A percentile compares a stretch with the other conserved stretches of the same genome.
Conservation (phyloP, 768 basidiomycete genomes). For the Boletus rubropictus region DNA sequence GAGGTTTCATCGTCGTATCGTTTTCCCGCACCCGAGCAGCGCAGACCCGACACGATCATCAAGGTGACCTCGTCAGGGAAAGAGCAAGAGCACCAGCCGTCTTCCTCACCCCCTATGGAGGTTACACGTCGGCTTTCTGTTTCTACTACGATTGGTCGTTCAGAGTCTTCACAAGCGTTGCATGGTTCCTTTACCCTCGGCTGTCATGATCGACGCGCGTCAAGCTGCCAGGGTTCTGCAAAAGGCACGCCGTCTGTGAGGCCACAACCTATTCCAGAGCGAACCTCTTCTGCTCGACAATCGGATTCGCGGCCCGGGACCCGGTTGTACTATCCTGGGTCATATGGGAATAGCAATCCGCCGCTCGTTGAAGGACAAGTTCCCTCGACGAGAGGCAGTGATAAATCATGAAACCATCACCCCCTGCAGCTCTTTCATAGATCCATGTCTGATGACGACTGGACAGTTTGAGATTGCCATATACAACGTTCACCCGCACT, state of each 20-base stretch:
- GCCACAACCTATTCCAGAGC: conserved; percentile 17
- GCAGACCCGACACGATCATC: conserved; percentile 32
- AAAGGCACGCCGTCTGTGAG: conserved; percentile 21
- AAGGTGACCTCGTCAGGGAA: conserved; percentile 39
- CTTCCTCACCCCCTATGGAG: conserved; percentile 46
- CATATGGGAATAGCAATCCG: conserved; percentile 16
- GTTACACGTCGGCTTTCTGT: conserved; percentile 43
- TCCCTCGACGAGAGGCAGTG: conserved; percentile 16
- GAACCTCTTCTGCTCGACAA: conserved; percentile 14
- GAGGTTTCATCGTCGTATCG: conserved; percentile 39
- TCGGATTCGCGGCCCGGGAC: conserved; percentile 18
- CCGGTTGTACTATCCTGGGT: conserved; percentile 19
- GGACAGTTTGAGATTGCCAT: conserved; percentile 11
- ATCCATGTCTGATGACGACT: conserved; percentile 6
- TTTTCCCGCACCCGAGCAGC: conserved; percentile 40
- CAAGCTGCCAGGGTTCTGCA: conserved; percentile 9
- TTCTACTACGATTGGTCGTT: conserved; percentile 36
- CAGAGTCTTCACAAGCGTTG: conserved; percentile 35
- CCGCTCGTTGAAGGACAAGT: conserved; percentile 10
- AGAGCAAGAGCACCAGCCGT: conserved; percentile 34
- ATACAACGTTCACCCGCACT: conserved; percentile 6
- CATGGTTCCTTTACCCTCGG: conserved; percentile 16
- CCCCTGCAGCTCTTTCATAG: conserved; percentile 6
- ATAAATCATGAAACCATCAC: conserved; percentile 23
- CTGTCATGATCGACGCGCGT: conserved; percentile 17